A percentile compares a stretch with the other conserved stretches of the same genome.
These are phyloP conservation scores for Chernovozyma aurita DNA, from an alignment of 1,139 yeast genomes.

Conservation along the genomic window DNA sequence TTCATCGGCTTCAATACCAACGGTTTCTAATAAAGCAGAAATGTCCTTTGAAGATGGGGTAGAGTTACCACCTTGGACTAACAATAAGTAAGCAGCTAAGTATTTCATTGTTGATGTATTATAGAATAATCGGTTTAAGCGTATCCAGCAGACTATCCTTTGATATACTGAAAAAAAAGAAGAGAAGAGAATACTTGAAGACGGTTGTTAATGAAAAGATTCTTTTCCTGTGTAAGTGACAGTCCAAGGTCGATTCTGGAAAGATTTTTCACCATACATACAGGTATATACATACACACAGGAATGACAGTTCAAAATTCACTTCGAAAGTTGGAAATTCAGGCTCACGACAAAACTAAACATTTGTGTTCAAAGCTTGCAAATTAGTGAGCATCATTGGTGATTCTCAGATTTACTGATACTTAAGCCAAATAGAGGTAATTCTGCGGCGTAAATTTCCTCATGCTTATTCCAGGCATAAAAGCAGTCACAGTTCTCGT, in stretches of 20 bases:
- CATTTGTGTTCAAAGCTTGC: too few relatives aligned
- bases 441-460: neutral
- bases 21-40: constrained; percentile 67
- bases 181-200: constrained; percentile 5
- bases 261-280: constrained; percentile 2
- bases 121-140: constrained; percentile 61
- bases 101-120: constrained; percentile 56
- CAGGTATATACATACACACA: neutral
- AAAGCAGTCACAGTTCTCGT: constrained; percentile 9
- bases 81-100: constrained; percentile 86
- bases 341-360: too few relatives aligned
- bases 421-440: too few relatives aligned
- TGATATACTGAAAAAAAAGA: constrained; percentile 18
- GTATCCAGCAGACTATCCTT: constrained; percentile 55
- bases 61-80: constrained; percentile 81
- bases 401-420: neutral
- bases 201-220: neutral
- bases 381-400: neutral
- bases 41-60: constrained; percentile 73
- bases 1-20: constrained; percentile 75
- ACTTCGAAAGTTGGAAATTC: too few relatives aligned
- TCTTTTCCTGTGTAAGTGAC: neutral
- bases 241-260: neutral
- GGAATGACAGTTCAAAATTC: too few relatives aligned
- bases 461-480: neutral